Evolutionary conservation across 2,329 filamentous ascomycete species (phyloP), one percentile per base, ranked within the genome.

Genomic region (Zopfia rhizophila): DNA sequence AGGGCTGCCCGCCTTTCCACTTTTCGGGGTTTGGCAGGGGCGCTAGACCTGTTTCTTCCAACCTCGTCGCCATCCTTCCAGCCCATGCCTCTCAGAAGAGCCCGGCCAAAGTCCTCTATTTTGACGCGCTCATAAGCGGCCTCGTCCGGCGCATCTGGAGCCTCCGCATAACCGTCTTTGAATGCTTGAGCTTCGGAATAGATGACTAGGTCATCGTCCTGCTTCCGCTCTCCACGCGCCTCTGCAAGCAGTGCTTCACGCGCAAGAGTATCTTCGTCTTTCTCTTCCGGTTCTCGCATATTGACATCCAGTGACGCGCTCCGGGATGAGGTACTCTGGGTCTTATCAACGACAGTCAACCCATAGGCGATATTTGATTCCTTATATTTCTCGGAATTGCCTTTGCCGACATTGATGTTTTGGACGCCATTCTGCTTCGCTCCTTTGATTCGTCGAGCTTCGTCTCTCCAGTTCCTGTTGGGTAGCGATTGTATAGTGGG

Each of bases 31-130:
- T 88, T 88, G 19, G 41, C 32, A 2, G 42, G 22, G 4, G 40
- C 13, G 5, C 17, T 58, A 53, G 4, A 65, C 49, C 18, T 27
- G 42, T 81, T 70, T 39, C 78, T 70, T 74, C 87, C 77, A 38
- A 85, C 78, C 27, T 76, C 73, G 52, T 84, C 78, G 13, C 80
- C 84, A 53, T 86, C 84, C 63, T 97, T 91, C 92, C 93, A 97
- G 7, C 94, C 94, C 89, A 97, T 97, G 7, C 92, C 91, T 22
- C 92, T 85, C 24, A 99, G 80, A 54, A 97, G 79, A 0, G 92
- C 91, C 13, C 91, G 89, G 6, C 94, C 94, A 56, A 97, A 99
- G 60, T 97, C 91, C 58, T 97, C 93, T 12, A 97, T 91, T 0
- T 94, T 93, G 51, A 96, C 88, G 10, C 88, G 86, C 47, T 89